Evolutionary conservation across 1,139 yeast genomes (phyloP).

Genomic region (Yamadazyma epiphylla): DNA sequence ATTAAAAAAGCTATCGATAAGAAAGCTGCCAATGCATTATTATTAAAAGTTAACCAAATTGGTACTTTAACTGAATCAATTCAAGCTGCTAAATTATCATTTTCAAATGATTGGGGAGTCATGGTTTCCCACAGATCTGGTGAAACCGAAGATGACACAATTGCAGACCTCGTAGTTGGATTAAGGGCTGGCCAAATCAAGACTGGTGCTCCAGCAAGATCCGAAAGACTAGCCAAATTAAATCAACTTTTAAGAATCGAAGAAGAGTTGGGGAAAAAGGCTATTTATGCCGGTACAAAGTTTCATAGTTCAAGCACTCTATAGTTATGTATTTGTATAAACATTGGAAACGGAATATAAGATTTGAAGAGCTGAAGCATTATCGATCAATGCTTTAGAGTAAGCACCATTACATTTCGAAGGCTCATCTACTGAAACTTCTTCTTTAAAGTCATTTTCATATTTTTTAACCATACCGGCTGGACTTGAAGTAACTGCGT

Average conservation of each 20-base stretch:
- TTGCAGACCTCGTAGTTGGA: slow-evolving; percentile 92
- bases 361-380: slow-evolving; percentile 14
- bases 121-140: slow-evolving; percentile 96
- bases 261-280: slow-evolving; percentile 90
- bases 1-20: slow-evolving; percentile 84
- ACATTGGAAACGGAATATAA: slow-evolving; percentile 3
- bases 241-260: slow-evolving; percentile 92
- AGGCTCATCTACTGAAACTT: not conserved
- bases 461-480: slow-evolving; percentile 1
- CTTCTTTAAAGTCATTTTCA: slow-evolving; percentile 2
- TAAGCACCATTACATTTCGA: slow-evolving; percentile 2
- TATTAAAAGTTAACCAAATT: slow-evolving; percentile 90
- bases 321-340: slow-evolving; percentile 1
- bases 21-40: slow-evolving; percentile 84
- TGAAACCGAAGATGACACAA: slow-evolving; percentile 93
- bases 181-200: slow-evolving; percentile 92
- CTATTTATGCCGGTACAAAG: slow-evolving; percentile 68
- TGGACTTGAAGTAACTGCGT: slow-evolving; percentile 3
- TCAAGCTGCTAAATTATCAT: slow-evolving; percentile 82
- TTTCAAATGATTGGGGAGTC: slow-evolving; percentile 86
- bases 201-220: slow-evolving; percentile 97
- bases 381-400: slow-evolving; percentile 10
- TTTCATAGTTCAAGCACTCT: slow-evolving; percentile 6
- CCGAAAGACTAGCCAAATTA: slow-evolving; percentile 93
- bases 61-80: slow-evolving; percentile 85